Evolutionary conservation across 768 basidiomycete genomes (phyloP).

Genomic region (Botryobasidium botryosum): DNA sequence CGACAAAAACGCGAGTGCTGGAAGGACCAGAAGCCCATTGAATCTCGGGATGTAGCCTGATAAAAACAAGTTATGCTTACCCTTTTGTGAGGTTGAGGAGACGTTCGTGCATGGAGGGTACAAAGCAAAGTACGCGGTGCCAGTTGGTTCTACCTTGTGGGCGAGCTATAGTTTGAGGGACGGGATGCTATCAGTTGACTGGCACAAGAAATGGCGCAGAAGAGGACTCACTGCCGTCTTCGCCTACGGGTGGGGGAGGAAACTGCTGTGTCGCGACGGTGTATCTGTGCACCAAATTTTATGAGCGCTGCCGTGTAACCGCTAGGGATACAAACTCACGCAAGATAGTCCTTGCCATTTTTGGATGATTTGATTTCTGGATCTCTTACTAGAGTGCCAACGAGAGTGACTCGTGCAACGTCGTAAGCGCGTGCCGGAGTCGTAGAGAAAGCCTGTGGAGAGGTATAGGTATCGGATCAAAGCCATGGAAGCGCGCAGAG

Average conservation of each 20-base stretch:
- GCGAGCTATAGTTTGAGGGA: constrained; percentile 29
- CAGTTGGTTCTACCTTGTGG: constrained; percentile 40
- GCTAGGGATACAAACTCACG: constrained; percentile 28
- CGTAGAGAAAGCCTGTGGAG: constrained; percentile 5
- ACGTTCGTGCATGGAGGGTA: constrained; percentile 39
- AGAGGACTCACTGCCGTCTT: constrained; percentile 38
- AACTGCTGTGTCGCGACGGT: constrained; percentile 56
- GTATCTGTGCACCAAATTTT: constrained; percentile 32
- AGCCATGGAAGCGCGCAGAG: too few relatives aligned
- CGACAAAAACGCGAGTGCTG: constrained; percentile 52
- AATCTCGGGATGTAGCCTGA: neutral
- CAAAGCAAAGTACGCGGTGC: constrained; percentile 64
- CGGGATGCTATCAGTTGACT: neutral
- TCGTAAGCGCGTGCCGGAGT: neutral
- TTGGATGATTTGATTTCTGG: constrained; percentile 55
- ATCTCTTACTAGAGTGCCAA: constrained; percentile 55
- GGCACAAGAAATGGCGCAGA: neutral
- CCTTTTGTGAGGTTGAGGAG: constrained; percentile 53
- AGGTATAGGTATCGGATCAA: too few relatives aligned
- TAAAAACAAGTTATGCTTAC: constrained; percentile 7
- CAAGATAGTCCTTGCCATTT: constrained; percentile 60
- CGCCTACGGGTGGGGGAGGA: constrained; percentile 36
- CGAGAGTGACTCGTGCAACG: constrained; percentile 55
- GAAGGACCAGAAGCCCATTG: neutral
- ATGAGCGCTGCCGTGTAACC: neutral